Evolutionary conservation across 179 eudicot genomes (phyloP).

Genomic region (Patellifolia procumbens): DNA sequence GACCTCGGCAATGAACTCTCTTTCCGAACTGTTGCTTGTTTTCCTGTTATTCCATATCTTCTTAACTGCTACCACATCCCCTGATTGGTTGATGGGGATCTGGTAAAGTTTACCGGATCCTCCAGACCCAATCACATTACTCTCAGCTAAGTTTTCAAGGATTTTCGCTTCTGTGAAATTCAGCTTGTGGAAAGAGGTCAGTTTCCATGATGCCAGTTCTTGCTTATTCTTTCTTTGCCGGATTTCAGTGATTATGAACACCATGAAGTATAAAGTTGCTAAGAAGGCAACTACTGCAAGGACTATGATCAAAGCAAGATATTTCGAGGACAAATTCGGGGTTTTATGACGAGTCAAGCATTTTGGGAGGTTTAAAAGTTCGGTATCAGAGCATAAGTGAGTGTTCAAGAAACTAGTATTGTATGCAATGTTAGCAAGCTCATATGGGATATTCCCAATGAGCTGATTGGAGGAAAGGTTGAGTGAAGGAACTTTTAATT

Average conservation of each 20-base stretch:
- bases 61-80: constrained; percentile 69
- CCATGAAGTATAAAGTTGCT: constrained; percentile 31
- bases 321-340: constrained; percentile 32
- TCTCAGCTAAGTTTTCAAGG: constrained; percentile 47
- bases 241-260: constrained; percentile 41
- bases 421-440: constrained; percentile 57
- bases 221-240: constrained; percentile 41
- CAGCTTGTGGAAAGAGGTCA: constrained; percentile 72
- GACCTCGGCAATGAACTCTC: constrained; percentile 73
- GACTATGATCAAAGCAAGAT: constrained; percentile 52
- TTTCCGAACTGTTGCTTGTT: constrained; percentile 41
- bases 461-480: constrained; percentile 71
- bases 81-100: constrained; percentile 36
- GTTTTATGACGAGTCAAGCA: constrained; percentile 33
- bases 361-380: constrained; percentile 37
- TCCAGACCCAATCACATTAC: constrained; percentile 71
- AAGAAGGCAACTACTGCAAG: constrained; percentile 43
- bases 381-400: constrained; percentile 51
- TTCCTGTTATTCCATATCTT: constrained; percentile 57
- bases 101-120: constrained; percentile 81
- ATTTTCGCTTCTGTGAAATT: constrained; percentile 62
- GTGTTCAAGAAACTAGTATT: constrained; percentile 57
- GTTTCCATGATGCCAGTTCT: constrained; percentile 51
- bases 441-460: constrained; percentile 59
- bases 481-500: constrained; percentile 41